Conservation (phyloP, 257 asterid genomes). For the Dorcoceras hygrometricum region DNA sequence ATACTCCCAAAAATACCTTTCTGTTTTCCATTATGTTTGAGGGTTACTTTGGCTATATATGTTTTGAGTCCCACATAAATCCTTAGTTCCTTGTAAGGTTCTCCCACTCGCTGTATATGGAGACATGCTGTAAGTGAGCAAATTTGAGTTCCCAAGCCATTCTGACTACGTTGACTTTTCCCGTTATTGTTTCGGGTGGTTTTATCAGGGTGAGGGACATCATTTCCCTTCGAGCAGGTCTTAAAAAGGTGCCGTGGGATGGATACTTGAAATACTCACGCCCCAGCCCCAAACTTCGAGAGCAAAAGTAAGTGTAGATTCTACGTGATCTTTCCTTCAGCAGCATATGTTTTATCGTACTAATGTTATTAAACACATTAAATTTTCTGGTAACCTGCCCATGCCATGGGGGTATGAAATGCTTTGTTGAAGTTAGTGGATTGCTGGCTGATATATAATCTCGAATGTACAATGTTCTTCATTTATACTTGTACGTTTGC, state of each 20-base stretch:
- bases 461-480: not conserved
- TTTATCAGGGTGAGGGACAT: conserved; percentile 80
- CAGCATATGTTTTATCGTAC: not conserved
- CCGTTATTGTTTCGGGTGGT: conserved; percentile 10
- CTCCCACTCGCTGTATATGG: not conserved
- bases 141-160: not conserved
- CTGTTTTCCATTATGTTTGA: not conserved
- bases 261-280: conserved; percentile 90
- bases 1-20: not conserved
- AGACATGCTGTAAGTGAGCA: not conserved
- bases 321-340: not conserved
- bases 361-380: not conserved
- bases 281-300: conserved; percentile 92
- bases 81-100: not conserved
- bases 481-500: conserved; percentile 16
- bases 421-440: not conserved
- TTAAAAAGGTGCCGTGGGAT: conserved; percentile 71
- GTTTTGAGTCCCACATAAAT: not conserved
- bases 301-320: conserved; percentile 68
- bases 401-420: not conserved
- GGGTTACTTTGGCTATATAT: not conserved
- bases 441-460: not conserved
- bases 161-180: not conserved
- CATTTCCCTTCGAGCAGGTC: conserved; percentile 82
- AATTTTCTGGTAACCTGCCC: not conserved